Evolutionary conservation across 345 rosid genomes (phyloP).

Genomic region (Erucastrum elatum): DNA sequence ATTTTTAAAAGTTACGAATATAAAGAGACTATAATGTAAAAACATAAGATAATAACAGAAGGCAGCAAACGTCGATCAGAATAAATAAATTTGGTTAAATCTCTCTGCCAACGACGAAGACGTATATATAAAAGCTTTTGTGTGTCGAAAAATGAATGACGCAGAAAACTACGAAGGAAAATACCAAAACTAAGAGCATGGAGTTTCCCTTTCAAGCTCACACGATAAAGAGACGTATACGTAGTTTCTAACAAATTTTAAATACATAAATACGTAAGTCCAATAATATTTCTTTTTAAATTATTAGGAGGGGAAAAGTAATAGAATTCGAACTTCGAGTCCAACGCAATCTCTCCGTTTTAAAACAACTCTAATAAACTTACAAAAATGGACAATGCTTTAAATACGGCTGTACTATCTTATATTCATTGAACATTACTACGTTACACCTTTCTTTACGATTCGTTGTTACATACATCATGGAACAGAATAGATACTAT

Average conservation of each 20-base stretch:
- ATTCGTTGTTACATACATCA: background rate
- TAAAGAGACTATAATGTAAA: background rate
- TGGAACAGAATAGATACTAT: background rate
- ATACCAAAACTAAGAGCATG: slow-evolving; percentile 19
- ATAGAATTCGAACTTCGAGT: slow-evolving; percentile 7
- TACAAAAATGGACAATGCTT: background rate
- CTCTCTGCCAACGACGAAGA: slow-evolving; percentile 33
- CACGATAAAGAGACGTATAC: slow-evolving; percentile 41
- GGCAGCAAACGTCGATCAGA: slow-evolving; percentile 7
- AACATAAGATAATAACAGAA: background rate
- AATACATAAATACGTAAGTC: slow-evolving; percentile 7
- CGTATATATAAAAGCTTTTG: background rate
- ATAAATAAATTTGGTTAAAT: background rate
- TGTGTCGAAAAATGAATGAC: slow-evolving; percentile 11
- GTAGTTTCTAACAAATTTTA: background rate
- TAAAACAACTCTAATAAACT: background rate
- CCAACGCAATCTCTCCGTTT: slow-evolving; percentile 1
- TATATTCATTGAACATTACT: slow-evolving; percentile 4
- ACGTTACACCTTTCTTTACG: background rate
- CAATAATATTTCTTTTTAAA: background rate
- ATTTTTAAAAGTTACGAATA: background rate
- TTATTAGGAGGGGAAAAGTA: background rate
- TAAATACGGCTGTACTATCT: background rate
- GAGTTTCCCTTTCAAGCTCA: slow-evolving; percentile 34
- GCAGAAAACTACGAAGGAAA: slow-evolving; percentile 25